Conservation (phyloP, 345 rosid species). For the Eucalyptus curtisii region DNA sequence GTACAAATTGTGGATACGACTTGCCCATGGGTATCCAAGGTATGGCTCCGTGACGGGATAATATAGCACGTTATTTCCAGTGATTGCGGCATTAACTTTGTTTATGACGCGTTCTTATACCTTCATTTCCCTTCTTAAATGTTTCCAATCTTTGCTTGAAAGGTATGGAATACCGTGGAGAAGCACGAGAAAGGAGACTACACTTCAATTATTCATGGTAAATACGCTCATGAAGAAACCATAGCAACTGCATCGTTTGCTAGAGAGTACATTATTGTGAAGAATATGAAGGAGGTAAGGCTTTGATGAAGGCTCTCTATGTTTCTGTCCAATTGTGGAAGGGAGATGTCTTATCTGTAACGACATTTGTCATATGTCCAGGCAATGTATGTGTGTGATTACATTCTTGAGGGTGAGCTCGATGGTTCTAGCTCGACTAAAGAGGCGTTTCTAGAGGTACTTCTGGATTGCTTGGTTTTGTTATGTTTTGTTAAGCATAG, state of each 20-base stretch:
- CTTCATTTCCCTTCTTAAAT: neutral
- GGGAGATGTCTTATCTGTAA: neutral
- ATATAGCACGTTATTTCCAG: neutral
- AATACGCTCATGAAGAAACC: conserved; percentile 84
- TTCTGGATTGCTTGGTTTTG: neutral
- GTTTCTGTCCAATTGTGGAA: neutral
- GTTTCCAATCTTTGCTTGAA: neutral
- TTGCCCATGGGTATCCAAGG: conserved; percentile 97
- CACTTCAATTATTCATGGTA: conserved; percentile 85
- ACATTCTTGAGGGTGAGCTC: conserved; percentile 75
- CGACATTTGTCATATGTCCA: neutral
- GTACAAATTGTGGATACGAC: conserved; percentile 94
- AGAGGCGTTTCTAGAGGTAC: conserved; percentile 79
- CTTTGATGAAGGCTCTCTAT: neutral
- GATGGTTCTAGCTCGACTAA: conserved; percentile 87
- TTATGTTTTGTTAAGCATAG: neutral
- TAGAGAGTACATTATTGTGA: conserved; percentile 56
- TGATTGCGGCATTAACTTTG: neutral
- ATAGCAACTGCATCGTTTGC: conserved; percentile 90
- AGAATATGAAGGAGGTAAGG: conserved; percentile 67
- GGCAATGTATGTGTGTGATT: conserved; percentile 87
- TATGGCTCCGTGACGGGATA: neutral
- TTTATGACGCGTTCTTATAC: neutral
- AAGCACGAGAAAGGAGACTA: conserved; percentile 84
- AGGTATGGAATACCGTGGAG: conserved; percentile 90